Percentiles rank a stretch among this genome's conserved stretches.
Evolutionary conservation across 1,284 basidiomycete species (phyloP).

Genomic region (Tylopilus sp.): DNA sequence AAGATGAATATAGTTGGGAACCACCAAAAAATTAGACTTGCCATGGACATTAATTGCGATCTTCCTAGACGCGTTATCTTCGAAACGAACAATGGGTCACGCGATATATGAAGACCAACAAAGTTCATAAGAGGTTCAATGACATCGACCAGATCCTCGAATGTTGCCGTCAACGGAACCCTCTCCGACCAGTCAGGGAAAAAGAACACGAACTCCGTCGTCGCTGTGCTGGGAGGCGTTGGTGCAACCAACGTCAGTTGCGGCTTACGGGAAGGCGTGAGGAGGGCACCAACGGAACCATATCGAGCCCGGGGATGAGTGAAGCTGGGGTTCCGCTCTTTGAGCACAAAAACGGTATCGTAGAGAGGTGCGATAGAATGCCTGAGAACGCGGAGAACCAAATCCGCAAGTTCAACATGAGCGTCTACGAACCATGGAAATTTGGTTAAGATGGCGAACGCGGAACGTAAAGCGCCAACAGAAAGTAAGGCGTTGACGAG

Average conservation of each 20-base stretch:
- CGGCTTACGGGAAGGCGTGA: slow-evolving; percentile 52
- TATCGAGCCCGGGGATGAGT: slow-evolving; percentile 58
- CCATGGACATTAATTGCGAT: slow-evolving; percentile 42
- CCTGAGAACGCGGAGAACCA: slow-evolving; percentile 72
- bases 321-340: slow-evolving; percentile 57
- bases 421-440: slow-evolving; percentile 85
- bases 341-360: slow-evolving; percentile 46
- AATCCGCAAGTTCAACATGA: slow-evolving; percentile 78
- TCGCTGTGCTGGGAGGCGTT: slow-evolving; percentile 67
- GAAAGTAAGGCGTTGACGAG: slow-evolving; percentile 79
- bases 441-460: slow-evolving; percentile 73
- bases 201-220: slow-evolving; percentile 80
- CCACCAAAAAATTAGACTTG: slow-evolving; percentile 35
- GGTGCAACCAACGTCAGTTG: slow-evolving; percentile 68
- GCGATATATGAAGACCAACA: slow-evolving; percentile 69
- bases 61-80: slow-evolving; percentile 59
- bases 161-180: slow-evolving; percentile 58
- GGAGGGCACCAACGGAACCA: slow-evolving; percentile 49
- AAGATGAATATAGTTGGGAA: slow-evolving; percentile 10
- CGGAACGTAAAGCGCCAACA: slow-evolving; percentile 77
- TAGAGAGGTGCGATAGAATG: slow-evolving; percentile 68
- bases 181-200: slow-evolving; percentile 77
- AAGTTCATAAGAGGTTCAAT: slow-evolving; percentile 74
- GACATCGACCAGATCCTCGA: slow-evolving; percentile 68
- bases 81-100: slow-evolving; percentile 61